Evolutionary conservation across 2,329 filamentous ascomycete species (phyloP).

Genomic region (Leptodontidium sp.): DNA sequence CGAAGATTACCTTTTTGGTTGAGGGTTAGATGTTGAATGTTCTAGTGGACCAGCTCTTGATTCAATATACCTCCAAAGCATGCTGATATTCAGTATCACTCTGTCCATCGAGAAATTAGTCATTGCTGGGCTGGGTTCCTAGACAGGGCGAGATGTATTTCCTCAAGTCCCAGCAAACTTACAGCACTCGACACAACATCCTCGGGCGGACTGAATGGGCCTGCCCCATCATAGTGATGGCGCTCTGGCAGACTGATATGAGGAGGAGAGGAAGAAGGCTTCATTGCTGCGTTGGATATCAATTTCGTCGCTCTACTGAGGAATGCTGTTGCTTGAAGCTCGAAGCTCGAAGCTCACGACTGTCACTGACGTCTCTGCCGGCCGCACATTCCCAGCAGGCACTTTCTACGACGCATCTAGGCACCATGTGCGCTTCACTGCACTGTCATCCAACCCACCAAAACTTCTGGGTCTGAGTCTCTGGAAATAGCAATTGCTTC

Average conservation of each 20-base stretch:
- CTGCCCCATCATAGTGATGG: conserved; percentile 28
- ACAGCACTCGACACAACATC: conserved; percentile 31
- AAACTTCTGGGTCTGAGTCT: neutral
- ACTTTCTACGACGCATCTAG: neutral
- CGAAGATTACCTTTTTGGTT: conserved; percentile 63
- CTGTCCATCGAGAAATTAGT: conserved; percentile 6
- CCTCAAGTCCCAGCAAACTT: neutral
- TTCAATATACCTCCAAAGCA: conserved; percentile 53
- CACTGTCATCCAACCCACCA: neutral
- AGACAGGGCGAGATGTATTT: neutral
- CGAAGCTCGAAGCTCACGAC: neutral
- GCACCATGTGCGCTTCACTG: neutral
- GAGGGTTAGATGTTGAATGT: conserved; percentile 14
- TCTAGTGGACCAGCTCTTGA: neutral
- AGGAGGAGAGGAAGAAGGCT: conserved; percentile 30
- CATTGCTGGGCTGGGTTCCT: neutral
- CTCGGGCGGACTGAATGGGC: conserved; percentile 31
- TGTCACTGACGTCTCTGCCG: conserved; percentile 16
- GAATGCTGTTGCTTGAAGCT: neutral
- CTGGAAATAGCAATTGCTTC: neutral
- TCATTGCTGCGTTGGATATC: conserved; percentile 19
- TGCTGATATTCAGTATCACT: conserved; percentile 47
- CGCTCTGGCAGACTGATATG: conserved; percentile 32
- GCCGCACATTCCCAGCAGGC: neutral
- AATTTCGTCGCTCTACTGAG: conserved; percentile 11